These are phyloP conservation scores for Xylaria sp. DNA, from an alignment of 2,329 filamentous ascomycete genomes.

Conservation along the genomic window DNA sequence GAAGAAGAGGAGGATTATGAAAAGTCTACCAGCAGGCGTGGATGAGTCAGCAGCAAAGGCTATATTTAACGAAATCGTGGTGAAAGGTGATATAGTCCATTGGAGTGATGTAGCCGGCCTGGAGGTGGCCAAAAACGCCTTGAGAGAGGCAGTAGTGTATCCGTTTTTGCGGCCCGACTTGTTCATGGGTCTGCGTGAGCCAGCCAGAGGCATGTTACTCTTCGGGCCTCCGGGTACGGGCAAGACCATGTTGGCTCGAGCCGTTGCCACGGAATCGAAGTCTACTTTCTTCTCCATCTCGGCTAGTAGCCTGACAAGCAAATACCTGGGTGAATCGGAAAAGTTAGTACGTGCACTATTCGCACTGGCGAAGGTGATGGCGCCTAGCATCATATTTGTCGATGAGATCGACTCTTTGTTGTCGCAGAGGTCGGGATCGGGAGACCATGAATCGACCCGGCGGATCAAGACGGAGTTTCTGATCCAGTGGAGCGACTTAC, in stretches of 20 bases:
- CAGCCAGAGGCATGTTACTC: conserved; percentile 91
- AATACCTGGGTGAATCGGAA: conserved; percentile 95
- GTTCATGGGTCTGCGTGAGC: conserved; percentile 94
- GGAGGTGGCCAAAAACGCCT: conserved; percentile 86
- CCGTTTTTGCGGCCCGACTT: conserved; percentile 94
- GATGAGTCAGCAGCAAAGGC: conserved; percentile 86
- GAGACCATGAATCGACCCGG: conserved; percentile 91
- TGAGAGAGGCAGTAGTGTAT: conserved; percentile 97
- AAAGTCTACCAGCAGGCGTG: conserved; percentile 81
- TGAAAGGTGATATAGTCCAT: conserved; percentile 92
- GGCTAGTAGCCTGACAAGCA: conserved; percentile 91
- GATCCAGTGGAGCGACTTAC: conserved; percentile 96
- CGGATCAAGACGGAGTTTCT: conserved; percentile 98
- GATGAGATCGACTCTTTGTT: conserved; percentile 97
- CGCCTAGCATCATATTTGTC: conserved; percentile 97
- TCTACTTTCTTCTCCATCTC: conserved; percentile 98
- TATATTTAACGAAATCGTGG: conserved; percentile 94
- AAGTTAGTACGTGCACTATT: conserved; percentile 96
- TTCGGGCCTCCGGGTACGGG: conserved; percentile 98
- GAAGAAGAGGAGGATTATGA: conserved; percentile 73
- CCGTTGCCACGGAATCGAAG: conserved; percentile 91
- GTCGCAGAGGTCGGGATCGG: conserved; percentile 81
- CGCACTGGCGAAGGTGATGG: conserved; percentile 84
- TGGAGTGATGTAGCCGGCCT: conserved; percentile 95
- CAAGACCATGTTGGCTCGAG: conserved; percentile 96